Evolutionary conservation across 2,329 filamentous ascomycete species (phyloP), one percentile per base, ranked within the genome.

Genomic region (Aciculosporium take): DNA sequence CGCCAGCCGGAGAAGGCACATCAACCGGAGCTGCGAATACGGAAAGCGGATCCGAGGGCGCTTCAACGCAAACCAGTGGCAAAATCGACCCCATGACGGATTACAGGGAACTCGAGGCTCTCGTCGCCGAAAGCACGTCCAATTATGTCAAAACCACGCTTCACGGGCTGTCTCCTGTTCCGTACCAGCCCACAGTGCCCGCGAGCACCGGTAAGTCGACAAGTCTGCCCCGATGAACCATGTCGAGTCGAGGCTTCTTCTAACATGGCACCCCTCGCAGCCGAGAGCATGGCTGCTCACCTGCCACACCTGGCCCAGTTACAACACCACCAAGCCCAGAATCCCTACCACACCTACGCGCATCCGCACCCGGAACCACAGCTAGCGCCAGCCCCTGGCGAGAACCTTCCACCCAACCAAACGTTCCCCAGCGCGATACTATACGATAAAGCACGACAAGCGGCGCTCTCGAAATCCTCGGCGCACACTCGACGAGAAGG

Each of bases 381-480:
- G 7, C 57, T 48, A 12, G 54, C 48, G 10, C 53, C 52, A 5
- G 53, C 49, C 3, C 54, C 53, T 10, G 56, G 57, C 2, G 57
- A 62, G 29, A 62, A 62, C 21, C 52, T 77, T 0, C 74, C 74
- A 3, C 74, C 74, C 0, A 72, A 74, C 37, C 74, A 78, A 46
- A 68, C 65, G 4, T 69, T 65, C 17, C 66, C 73, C 0, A 76
- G 71, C 17, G 63, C 72, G 0, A 63, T 69, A 1, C 56, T 78
- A 1, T 78, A 77, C 43, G 72, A 76, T 45, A 68, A 69, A 40
- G 74, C 74, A 10, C 66, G 74, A 2, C 73, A 77, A 48, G 72
- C 72, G 3, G 72, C 72, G 0, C 64, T 74, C 0, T 71, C 71
- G 5, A 74, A 75, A 48, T 70, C 69, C 0, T 68, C 71, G 2